Percentiles rank a stretch among this genome's conserved stretches.
Evolutionary conservation across 192 early-diverging fungal species (phyloP).

Genomic region (Gryganskiella cystojenkinii): DNA sequence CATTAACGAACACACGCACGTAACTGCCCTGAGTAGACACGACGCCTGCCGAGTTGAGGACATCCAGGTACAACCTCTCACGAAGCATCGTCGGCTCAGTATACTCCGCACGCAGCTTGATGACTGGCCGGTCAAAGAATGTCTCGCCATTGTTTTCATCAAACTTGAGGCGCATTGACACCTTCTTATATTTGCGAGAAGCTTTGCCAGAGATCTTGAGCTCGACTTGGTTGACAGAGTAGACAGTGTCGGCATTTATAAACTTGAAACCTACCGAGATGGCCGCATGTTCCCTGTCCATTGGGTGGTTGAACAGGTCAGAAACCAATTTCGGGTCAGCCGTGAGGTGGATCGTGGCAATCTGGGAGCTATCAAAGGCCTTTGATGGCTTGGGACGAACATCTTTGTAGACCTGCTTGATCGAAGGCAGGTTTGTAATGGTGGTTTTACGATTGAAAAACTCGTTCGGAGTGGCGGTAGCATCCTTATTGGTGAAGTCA

Average conservation of each 20-base stretch:
- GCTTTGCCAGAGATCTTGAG: slow-evolving; percentile 44
- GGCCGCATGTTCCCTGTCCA: slow-evolving; percentile 4
- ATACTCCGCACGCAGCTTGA: slow-evolving; percentile 42
- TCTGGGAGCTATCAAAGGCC: slow-evolving; percentile 22
- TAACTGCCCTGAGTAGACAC: slow-evolving; percentile 31
- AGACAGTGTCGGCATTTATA: slow-evolving; percentile 23
- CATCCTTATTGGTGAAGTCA: neutral
- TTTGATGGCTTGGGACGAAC: slow-evolving; percentile 9
- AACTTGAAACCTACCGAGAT: slow-evolving; percentile 27
- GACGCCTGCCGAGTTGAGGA: slow-evolving; percentile 36
- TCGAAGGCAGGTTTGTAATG: slow-evolving; percentile 4
- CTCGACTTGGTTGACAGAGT: slow-evolving; percentile 22
- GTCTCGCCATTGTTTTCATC: slow-evolving; percentile 8
- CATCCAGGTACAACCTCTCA: slow-evolving; percentile 50
- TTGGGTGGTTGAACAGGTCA: slow-evolving; percentile 6
- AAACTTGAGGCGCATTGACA: slow-evolving; percentile 46
- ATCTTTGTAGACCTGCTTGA: slow-evolving; percentile 26
- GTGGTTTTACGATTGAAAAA: slow-evolving; percentile 22
- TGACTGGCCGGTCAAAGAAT: slow-evolving; percentile 25
- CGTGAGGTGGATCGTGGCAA: slow-evolving; percentile 18
- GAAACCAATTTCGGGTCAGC: slow-evolving; percentile 7
- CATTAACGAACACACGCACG: slow-evolving; percentile 35
- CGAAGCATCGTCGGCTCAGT: slow-evolving; percentile 46
- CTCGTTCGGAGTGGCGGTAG: slow-evolving; percentile 22
- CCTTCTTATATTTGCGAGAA: slow-evolving; percentile 44